A percentile compares a stretch with the other conserved stretches of the same genome.
Conservation (phyloP, 179 eudicot genomes). For the Drosera spatulata region DNA sequence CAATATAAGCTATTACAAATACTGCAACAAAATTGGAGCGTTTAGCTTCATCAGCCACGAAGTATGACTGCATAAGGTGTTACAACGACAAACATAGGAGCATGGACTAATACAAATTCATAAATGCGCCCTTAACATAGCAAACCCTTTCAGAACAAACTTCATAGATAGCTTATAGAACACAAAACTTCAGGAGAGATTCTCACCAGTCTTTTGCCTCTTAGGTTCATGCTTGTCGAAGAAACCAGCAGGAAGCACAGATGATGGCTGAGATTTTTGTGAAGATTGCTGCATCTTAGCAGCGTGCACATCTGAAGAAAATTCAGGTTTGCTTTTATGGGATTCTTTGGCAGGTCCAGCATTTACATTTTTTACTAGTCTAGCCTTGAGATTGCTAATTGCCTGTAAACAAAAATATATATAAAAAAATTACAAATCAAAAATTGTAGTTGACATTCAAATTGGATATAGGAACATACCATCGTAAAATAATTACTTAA, state of each 20-base stretch:
- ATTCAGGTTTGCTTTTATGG: conserved; percentile 25
- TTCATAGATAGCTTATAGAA: neutral
- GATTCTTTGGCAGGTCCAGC: conserved; percentile 26
- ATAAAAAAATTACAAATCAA: neutral
- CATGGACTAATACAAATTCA: no score
- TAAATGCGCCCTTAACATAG: neutral
- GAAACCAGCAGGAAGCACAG: conserved; percentile 63
- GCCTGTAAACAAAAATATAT: conserved; percentile 34
- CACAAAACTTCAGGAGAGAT: neutral
- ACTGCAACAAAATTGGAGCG: no score
- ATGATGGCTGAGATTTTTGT: conserved; percentile 33
- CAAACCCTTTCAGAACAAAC: neutral
- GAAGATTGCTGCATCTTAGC: conserved; percentile 22
- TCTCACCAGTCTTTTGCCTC: conserved; percentile 58
- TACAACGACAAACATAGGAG: no score
- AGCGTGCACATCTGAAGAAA: conserved; percentile 16
- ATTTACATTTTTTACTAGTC: conserved; percentile 31
- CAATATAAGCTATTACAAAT: no score
- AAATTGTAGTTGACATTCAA: neutral
- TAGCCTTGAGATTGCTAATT: conserved; percentile 57
- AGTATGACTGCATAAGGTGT: no score
- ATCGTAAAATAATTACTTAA: neutral
- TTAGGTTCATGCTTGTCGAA: conserved; percentile 57
- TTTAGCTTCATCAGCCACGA: no score
- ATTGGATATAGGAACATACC: neutral